Percentiles rank a stretch among this genome's conserved stretches.
Conservation (phyloP, 2,329 filamentous ascomycete species). For the Pseudogymnoascus sp. region DNA sequence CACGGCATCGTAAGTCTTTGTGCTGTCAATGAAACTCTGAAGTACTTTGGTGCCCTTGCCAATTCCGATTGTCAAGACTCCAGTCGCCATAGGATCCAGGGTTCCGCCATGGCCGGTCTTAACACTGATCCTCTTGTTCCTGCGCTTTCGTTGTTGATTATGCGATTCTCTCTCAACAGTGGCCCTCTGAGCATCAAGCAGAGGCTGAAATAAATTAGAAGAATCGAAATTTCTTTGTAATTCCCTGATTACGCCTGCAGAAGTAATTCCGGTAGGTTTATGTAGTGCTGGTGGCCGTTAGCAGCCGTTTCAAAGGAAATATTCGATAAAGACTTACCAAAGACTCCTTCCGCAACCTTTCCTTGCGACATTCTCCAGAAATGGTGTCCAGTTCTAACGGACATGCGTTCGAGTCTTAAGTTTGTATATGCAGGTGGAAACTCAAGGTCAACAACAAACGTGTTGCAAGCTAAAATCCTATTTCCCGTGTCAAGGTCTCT, state of each 20-base stretch:
- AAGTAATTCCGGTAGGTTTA: conserved; percentile 80
- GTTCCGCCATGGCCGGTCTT: conserved; percentile 97
- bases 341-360: conserved; percentile 53
- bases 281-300: conserved; percentile 62
- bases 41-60: conserved; percentile 82
- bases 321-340: conserved; percentile 39
- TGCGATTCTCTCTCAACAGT: conserved; percentile 48
- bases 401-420: conserved; percentile 18
- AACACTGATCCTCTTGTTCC: conserved; percentile 55
- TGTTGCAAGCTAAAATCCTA: neutral
- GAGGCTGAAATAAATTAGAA: conserved; percentile 69
- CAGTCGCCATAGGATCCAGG: conserved; percentile 86
- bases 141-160: conserved; percentile 50
- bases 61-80: conserved; percentile 81
- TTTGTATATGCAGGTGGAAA: neutral
- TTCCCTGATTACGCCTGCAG: conserved; percentile 82
- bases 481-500: conserved; percentile 7
- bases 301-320: conserved; percentile 8
- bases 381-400: conserved; percentile 7
- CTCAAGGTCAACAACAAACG: neutral
- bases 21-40: conserved; percentile 71
- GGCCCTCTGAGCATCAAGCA: conserved; percentile 55
- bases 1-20: conserved; percentile 85
- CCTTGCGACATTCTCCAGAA: conserved; percentile 26
- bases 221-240: conserved; percentile 77